Evolutionary conservation across 129 eudicot genomes (phyloP).

Genomic region (Centrapalus pauciflorus): DNA sequence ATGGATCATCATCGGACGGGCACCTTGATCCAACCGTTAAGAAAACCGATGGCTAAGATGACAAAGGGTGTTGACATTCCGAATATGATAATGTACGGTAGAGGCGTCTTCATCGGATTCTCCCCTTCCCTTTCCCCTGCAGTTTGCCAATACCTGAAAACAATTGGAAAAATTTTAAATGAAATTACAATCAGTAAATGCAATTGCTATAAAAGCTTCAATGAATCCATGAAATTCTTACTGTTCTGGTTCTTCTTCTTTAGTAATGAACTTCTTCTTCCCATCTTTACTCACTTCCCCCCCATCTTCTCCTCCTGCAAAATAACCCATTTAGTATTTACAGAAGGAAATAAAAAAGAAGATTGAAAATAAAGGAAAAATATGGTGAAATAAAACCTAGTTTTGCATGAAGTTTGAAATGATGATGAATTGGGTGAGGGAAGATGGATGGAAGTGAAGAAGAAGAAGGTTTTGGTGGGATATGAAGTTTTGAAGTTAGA

Average conservation of each 20-base stretch:
- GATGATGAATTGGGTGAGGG: slow-evolving; percentile 13
- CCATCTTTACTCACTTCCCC: slow-evolving; percentile 63
- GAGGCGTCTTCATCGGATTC: slow-evolving; percentile 93
- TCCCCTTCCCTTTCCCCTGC: slow-evolving; percentile 97
- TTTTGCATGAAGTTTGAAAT: slow-evolving; percentile 47
- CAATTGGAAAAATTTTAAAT: no score
- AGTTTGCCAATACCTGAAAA: slow-evolving; percentile 83
- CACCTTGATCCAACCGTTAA: slow-evolving; percentile 93
- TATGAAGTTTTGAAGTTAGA: slow-evolving; percentile 22
- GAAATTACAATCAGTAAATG: background rate
- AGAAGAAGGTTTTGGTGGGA: slow-evolving; percentile 30
- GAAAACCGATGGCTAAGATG: slow-evolving; percentile 76
- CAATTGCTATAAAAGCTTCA: background rate
- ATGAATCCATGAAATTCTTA: slow-evolving; percentile 24
- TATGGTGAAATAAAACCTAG: slow-evolving; percentile 33
- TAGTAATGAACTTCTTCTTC: slow-evolving; percentile 90
- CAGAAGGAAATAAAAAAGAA: background rate
- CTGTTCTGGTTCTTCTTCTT: slow-evolving; percentile 98
- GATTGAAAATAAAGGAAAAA: background rate
- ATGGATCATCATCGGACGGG: slow-evolving; percentile 80
- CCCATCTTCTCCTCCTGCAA: slow-evolving; percentile 64
- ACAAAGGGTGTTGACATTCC: slow-evolving; percentile 98
- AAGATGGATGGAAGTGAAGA: slow-evolving; percentile 17
- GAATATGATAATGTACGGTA: slow-evolving; percentile 85
- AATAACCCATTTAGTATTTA: slow-evolving; percentile 12